Evolutionary conservation across 2,329 filamentous ascomycete species (phyloP), one percentile per base, ranked within the genome.

Genomic region (Stagonosporopsis vannaccii): DNA sequence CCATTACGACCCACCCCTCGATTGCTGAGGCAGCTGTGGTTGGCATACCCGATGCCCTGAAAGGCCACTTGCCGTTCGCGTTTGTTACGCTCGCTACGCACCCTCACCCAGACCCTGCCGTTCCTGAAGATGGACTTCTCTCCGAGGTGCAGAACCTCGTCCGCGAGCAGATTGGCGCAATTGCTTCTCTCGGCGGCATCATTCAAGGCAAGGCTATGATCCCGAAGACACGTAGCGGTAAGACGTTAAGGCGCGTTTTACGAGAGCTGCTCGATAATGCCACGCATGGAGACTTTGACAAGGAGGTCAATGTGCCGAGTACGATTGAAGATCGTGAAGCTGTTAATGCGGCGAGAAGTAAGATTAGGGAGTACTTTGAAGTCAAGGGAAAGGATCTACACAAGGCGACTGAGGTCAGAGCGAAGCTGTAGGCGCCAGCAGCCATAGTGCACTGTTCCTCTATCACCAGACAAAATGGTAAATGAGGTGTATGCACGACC

Each of bases 11-110:
- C 0, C 92, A 97, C 71, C 87, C 90, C 0, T 80, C 81, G 3
- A 87, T 97, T 48, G 90, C 89, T 26, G 93, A 97, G 80, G 90
- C 89, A 50, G 92, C 91, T 65, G 90, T 97, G 1, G 87, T 98
- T 25, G 89, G 90, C 37, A 89, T 97, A 53, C 92, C 93, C 0
- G 93, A 97, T 70, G 76, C 86, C 0, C 81, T 97, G 39, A 98
- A 98, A 74, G 94, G 93, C 17, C 92, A 96, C 67, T 84, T 97
- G 6, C 93, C 94, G 0, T 96, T 98, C 69, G 93, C 92, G 9
- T 97, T 97, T 73, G 82, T 97, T 65, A 89, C 85, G 0, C 80
- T 85, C n/a, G 77, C 79, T 1, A 78, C 83, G 0, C 77, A 81
- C 12, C 72, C 81, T 4, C 82, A 84, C 72, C 84, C 80, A 4